A percentile compares a stretch with the other conserved stretches of the same genome.
Evolutionary conservation across 1,284 basidiomycete species (phyloP).

Genomic region (Volvariella surrecta): DNA sequence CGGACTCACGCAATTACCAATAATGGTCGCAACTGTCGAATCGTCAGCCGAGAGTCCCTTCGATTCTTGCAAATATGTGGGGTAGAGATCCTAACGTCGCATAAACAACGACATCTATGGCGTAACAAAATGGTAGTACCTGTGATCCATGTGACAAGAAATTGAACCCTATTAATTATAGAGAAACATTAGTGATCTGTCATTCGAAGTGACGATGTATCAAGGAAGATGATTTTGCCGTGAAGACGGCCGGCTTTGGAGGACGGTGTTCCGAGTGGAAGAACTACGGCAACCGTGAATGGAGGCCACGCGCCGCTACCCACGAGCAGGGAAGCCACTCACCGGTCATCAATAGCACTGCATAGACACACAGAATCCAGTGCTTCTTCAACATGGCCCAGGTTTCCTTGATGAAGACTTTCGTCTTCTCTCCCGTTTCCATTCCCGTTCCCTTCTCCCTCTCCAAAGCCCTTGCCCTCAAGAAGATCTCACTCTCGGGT

Average conservation of each 20-base stretch:
- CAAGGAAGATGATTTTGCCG: too few species aligned
- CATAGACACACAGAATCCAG: slow-evolving; percentile 85
- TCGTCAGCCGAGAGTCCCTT: slow-evolving; percentile 52
- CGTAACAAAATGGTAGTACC: slow-evolving; percentile 21
- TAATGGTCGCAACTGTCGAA: slow-evolving; percentile 84
- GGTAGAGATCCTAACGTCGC: slow-evolving; percentile 54
- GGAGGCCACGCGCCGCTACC: too few species aligned
- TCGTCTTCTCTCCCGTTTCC: slow-evolving; percentile 46
- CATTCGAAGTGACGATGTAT: too few species aligned
- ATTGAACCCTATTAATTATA: slow-evolving; percentile 62
- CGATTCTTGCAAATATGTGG: slow-evolving; percentile 64
- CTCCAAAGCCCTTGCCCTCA: slow-evolving; percentile 40
- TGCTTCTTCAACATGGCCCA: slow-evolving; percentile 74
- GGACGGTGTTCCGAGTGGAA: not conserved
- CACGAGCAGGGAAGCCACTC: slow-evolving; percentile 17
- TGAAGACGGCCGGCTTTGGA: too few species aligned
- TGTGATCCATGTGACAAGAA: slow-evolving; percentile 89
- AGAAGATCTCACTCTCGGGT: slow-evolving; percentile 79
- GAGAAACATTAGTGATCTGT: not conserved
- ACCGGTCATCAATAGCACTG: slow-evolving; percentile 73
- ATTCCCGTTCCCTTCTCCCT: slow-evolving; percentile 33
- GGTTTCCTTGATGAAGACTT: slow-evolving; percentile 67
- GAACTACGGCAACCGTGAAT: not conserved
- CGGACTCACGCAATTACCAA: slow-evolving; percentile 69
- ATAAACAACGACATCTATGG: not conserved